Conservation (phyloP, 2,329 filamentous ascomycete species). For the Fusarium anthophilum region DNA sequence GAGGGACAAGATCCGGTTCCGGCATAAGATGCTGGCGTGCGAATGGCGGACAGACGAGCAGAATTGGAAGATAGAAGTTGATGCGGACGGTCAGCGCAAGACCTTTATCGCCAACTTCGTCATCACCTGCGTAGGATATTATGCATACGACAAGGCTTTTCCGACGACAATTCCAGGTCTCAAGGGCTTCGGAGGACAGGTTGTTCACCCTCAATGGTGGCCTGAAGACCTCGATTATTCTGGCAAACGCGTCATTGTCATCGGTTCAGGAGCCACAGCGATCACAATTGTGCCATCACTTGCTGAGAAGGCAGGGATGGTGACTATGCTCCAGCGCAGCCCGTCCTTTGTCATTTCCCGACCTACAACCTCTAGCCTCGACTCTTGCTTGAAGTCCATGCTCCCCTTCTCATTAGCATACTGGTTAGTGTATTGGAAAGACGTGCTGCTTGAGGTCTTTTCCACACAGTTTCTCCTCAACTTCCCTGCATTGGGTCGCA, state of each 20-base stretch:
- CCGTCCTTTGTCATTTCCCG: constrained; percentile 75
- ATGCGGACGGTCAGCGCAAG: constrained; percentile 40
- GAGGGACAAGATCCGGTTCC: constrained; percentile 62
- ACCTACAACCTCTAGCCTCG: constrained; percentile 51
- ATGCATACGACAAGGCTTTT: constrained; percentile 74
- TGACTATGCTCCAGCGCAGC: constrained; percentile 85
- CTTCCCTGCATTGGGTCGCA: constrained; percentile 39
- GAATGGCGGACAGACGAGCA: constrained; percentile 66
- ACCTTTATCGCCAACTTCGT: constrained; percentile 61
- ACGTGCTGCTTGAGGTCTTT: constrained; percentile 57
- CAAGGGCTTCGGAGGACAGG: constrained; percentile 69
- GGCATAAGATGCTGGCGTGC: constrained; percentile 57
- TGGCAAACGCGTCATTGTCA: constrained; percentile 74
- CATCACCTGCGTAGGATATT: constrained; percentile 73
- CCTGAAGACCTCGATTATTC: constrained; percentile 72
- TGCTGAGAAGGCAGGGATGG: constrained; percentile 68
- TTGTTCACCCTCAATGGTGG: constrained; percentile 82
- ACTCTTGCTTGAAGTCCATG: constrained; percentile 51
- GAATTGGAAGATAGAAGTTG: constrained; percentile 62
- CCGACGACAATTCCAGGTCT: constrained; percentile 72
- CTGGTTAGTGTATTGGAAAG: constrained; percentile 59
- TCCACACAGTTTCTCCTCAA: constrained; percentile 47
- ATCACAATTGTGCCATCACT: constrained; percentile 79
- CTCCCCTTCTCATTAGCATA: constrained; percentile 60
- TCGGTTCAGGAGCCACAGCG: constrained; percentile 83